phyloP scores from a whole-genome alignment of 1,284 basidiomycete species.

The Ustilago shanxiensis region DNA sequence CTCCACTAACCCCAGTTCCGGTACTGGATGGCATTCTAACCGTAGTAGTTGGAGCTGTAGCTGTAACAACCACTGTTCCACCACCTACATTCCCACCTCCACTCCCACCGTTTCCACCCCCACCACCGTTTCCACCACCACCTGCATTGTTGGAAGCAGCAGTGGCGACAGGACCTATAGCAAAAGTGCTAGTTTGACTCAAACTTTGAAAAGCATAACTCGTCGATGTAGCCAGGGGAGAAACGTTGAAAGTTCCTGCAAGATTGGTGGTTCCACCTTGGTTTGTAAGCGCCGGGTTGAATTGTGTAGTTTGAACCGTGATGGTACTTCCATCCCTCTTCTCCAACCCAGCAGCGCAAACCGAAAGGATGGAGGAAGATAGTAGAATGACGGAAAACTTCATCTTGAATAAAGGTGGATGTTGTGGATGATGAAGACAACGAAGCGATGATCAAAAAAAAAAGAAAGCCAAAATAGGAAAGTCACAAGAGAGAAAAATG shows the following conservation, averaged over 20 bases:
- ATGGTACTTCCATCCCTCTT: conserved; percentile 36
- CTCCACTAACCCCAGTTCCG: background rate
- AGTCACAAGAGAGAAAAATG: background rate
- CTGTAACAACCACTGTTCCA: conserved; percentile 31
- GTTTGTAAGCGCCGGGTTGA: conserved; percentile 51
- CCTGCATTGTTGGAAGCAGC: background rate
- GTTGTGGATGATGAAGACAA: too few relatives aligned
- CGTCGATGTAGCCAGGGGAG: conserved; percentile 44
- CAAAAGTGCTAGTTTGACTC: conserved; percentile 44
- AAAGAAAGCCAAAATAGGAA: background rate
- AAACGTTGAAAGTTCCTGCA: conserved; percentile 61
- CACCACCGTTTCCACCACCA: background rate
- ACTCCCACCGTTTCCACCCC: conserved; percentile 1
- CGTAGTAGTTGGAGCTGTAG: conserved; percentile 23
- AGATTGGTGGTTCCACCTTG: conserved; percentile 61
- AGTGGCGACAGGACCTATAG: conserved; percentile 2
- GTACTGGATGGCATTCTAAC: background rate
- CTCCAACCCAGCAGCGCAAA: background rate
- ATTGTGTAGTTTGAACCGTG: conserved; percentile 37
- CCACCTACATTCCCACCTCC: conserved; percentile 11
- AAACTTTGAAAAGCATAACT: conserved; percentile 41
- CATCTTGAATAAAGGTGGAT: background rate
- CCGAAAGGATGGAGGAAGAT: background rate
- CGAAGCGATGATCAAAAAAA: too few relatives aligned
- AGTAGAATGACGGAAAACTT: background rate